Percentiles rank a stretch among this genome's conserved stretches.
phyloP scores from a whole-genome alignment of 73 alveolate genomes.

The Paramecium sexaurelia region DNA sequence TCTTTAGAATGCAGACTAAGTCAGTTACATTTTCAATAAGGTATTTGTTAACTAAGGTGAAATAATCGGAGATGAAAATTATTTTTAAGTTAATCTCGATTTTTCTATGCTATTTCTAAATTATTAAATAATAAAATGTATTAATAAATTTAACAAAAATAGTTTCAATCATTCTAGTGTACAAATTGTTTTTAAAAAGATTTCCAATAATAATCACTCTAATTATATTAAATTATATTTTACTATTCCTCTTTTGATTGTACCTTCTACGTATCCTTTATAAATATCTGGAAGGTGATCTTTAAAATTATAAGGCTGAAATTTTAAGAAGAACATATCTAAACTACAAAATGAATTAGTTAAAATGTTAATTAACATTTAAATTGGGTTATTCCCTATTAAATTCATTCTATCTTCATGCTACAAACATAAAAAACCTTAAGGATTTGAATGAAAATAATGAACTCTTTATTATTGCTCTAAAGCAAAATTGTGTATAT shows the following conservation, averaged over 20 bases:
- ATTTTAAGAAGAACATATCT: background rate
- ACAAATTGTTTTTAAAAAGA: background rate
- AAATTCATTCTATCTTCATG: constrained; percentile 9
- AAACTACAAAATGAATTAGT: background rate
- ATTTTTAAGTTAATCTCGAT: background rate
- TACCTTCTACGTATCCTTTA: background rate
- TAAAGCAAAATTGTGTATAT: background rate
- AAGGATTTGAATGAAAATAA: background rate
- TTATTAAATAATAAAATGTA: no score
- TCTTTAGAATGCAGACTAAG: no score
- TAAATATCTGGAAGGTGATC: background rate
- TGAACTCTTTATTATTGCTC: background rate
- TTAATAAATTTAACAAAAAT: background rate
- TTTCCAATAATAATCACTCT: background rate
- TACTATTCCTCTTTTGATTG: background rate
- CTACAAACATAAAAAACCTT: background rate
- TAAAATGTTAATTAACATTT: background rate
- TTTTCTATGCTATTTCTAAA: no score
- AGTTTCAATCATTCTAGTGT: background rate
- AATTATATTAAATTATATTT: background rate
- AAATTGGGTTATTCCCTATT: background rate
- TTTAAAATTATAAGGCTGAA: background rate
- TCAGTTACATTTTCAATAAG: no score
- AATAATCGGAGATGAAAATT: background rate
- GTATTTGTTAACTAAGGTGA: no score